Evolutionary conservation across 2,329 filamentous ascomycete species (phyloP), one percentile per base, ranked within the genome.

Genomic region (Ophidiomyces ophidiicola): DNA sequence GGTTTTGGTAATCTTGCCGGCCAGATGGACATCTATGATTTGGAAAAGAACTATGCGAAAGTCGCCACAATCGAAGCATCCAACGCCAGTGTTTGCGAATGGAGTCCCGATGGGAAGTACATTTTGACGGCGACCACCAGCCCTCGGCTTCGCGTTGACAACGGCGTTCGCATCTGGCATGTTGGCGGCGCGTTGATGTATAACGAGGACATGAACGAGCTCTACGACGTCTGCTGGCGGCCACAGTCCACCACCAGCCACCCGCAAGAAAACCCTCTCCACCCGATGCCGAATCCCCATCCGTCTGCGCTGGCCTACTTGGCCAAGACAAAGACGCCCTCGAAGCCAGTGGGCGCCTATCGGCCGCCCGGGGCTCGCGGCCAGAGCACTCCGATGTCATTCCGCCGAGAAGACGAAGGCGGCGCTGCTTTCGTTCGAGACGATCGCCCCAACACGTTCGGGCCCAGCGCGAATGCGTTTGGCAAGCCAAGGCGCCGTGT

Each of bases 51-150:
- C 61, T 92, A 87, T 64, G 72, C 74, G 55, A 96, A 96, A 70
- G 71, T 98, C 43, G 80, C 78, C 64, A 94, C 87, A 32, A 90
- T 98, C 50, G 85, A 96, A 65, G 88, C 85, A 41, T 84, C 86
- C 55, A 98, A 94, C 62, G 83, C 90, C 36, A 94, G 86, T 56
- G 81, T 94, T 46, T 98, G 90, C 67, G 80, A 90, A 57, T 98
- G 90, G 90, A 93, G 86, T 54, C 86, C 90, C 4, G 90, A 98
- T 60, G 92, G 88, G 53, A 83, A 81, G 55, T 90, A 87, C 60
- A 87, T 98, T 57, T 73, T 98, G 68, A 96, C 90, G 29, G 90
- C 90, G n/a, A 98, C 88, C 14, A 96, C 88, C 10, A 94, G 86
- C 50, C 90, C 90, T 4, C 80, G 90, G 47, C 75, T 98, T 43